Conservation (phyloP, 176 grass and related monocot genomes). For the Zea mays region DNA sequence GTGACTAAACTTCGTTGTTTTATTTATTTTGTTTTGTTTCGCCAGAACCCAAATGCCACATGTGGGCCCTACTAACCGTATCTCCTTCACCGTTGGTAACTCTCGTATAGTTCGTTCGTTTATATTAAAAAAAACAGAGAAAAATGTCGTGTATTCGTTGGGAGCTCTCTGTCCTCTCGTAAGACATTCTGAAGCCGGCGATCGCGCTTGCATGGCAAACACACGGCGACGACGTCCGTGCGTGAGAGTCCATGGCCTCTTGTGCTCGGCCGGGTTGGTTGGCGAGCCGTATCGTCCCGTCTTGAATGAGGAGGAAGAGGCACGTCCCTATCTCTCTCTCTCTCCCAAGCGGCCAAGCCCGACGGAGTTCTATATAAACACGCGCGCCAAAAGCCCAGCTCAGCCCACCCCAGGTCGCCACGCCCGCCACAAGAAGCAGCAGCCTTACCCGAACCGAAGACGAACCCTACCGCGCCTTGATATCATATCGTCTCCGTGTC, state of each 20-base stretch:
- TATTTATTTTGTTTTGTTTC: too few species aligned
- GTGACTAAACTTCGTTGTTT: too few species aligned
- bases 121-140: not conserved
- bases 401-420: not conserved
- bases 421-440: not conserved
- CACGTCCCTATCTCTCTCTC: not conserved
- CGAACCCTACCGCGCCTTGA: not conserved
- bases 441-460: not conserved
- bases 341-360: not conserved
- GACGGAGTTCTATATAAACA: constrained; percentile 32
- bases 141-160: too few species aligned
- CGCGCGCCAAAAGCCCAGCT: constrained; percentile 15
- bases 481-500: too few species aligned
- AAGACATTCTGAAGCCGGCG: not conserved
- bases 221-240: not conserved
- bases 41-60: too few species aligned
- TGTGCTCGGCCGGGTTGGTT: not conserved
- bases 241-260: constrained; percentile 19
- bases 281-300: constrained; percentile 23
- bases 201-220: not conserved
- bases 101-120: not conserved
- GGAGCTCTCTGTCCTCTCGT: not conserved
- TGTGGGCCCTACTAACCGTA: too few species aligned
- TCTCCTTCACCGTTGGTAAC: too few species aligned
- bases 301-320: constrained; percentile 11